A percentile compares a stretch with the other conserved stretches of the same genome.
Conservation (phyloP, 139 green algal species). For the Yamagishiella unicocca region DNA sequence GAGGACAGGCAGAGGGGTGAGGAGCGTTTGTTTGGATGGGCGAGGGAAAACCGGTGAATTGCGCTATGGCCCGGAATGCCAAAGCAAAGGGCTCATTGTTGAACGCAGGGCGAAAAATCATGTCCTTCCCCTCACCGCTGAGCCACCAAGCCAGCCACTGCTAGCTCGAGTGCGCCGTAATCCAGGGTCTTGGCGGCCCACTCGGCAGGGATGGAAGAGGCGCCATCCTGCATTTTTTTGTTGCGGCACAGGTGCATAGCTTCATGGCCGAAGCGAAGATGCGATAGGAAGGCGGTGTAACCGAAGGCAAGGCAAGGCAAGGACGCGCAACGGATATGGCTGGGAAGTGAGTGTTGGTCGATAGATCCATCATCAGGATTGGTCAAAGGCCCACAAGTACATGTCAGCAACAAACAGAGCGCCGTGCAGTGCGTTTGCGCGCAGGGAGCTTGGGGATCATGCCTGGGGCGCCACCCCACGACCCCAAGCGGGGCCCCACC, state of each 20-base stretch:
- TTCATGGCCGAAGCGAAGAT: neutral
- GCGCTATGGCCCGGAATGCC: neutral
- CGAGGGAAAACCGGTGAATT: neutral
- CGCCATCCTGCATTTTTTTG: neutral
- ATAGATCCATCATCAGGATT: too few relatives aligned
- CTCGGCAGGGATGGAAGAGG: neutral
- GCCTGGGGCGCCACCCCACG: too few relatives aligned
- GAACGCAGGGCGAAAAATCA: neutral
- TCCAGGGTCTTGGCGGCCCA: neutral
- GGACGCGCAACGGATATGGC: neutral
- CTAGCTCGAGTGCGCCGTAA: neutral
- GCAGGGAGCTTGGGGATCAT: too few relatives aligned
- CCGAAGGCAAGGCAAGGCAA: neutral
- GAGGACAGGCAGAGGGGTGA: neutral
- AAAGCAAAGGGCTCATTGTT: neutral
- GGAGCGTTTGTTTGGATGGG: neutral
- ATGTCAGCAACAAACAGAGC: too few relatives aligned
- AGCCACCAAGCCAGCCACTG: neutral
- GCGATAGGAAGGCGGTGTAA: neutral
- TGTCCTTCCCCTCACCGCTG: neutral
- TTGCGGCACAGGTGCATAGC: too few relatives aligned
- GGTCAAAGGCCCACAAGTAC: too few relatives aligned
- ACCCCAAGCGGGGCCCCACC: too few relatives aligned
- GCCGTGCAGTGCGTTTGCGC: too few relatives aligned
- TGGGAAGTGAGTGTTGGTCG: neutral